phyloP scores from a whole-genome alignment of 2,329 filamentous ascomycete genomes.

The Coccinonectria pachysandricola region DNA sequence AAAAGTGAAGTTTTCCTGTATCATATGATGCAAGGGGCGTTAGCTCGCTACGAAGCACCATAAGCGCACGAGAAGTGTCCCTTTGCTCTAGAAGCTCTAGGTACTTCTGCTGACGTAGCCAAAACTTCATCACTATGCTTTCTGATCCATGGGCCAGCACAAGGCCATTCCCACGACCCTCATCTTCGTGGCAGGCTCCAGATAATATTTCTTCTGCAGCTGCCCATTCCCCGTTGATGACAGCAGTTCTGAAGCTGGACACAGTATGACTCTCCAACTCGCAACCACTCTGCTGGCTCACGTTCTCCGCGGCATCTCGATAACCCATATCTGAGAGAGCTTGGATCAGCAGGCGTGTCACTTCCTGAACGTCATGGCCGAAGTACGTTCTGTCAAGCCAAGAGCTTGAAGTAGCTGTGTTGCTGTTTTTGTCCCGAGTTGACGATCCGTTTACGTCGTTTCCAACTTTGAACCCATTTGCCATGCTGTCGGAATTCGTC shows the following conservation, averaged over 20 bases:
- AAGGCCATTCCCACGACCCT: conserved; percentile 45
- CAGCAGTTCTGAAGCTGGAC: conserved; percentile 71
- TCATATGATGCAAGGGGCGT: conserved; percentile 80
- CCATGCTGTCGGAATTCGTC: conserved; percentile 14
- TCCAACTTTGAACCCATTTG: conserved; percentile 39
- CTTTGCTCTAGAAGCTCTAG: conserved; percentile 75
- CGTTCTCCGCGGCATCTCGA: conserved; percentile 58
- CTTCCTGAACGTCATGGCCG: conserved; percentile 84
- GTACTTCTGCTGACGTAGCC: conserved; percentile 87
- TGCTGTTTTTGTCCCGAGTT: conserved; percentile 17
- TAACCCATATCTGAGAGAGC: conserved; percentile 85
- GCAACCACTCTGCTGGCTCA: conserved; percentile 76
- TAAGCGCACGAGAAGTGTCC: conserved; percentile 63
- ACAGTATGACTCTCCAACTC: conserved; percentile 80
- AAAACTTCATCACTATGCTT: conserved; percentile 71
- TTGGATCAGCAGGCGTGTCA: conserved; percentile 87
- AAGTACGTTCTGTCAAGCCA: conserved; percentile 47
- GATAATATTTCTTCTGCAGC: conserved; percentile 77
- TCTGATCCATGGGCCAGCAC: conserved; percentile 68
- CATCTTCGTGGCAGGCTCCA: conserved; percentile 33
- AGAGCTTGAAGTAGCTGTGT: conserved; percentile 5
- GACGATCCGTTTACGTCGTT: conserved; percentile 46
- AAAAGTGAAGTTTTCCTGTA: conserved; percentile 62
- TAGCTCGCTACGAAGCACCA: conserved; percentile 77
- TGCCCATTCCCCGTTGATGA: conserved; percentile 71